Base-by-base conservation (phyloP, 495 filamentous ascomycete species). In the Penicillium daleae region DNA sequence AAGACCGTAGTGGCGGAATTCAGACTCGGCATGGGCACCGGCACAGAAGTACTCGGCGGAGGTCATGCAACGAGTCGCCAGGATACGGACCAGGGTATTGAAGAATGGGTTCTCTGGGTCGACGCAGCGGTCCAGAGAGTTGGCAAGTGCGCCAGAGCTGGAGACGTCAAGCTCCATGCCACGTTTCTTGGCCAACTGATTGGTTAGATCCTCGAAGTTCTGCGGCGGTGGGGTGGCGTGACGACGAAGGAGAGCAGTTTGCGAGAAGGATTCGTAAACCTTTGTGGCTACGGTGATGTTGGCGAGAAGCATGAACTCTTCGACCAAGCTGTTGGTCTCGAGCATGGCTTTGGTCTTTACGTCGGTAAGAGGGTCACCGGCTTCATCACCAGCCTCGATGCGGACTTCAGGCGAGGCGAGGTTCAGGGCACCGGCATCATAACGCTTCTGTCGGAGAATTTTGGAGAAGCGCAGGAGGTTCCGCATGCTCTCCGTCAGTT, bases 221-320 rank as follows among this genome's bases (percentile, higher is more conserved):
- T 91, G 91, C 58, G 91, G 92, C 4, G 96, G 95, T 1, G 95
- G 95, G 13, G 94, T 89, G 33, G 86, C 91, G 81, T 99, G 95
- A 33, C 95, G 87, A 54, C 95, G 90, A 9, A 99, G 86, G 71
- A 99, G 86, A 42, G 96, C 96, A 2, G 93, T 98, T 74, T 97
- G 93, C 0, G 95, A 93, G 80, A 97, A 98, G 13, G 92, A 86
- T 55, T 88, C 82, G 78, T 94, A 91, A 66, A 96, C 92, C 70
- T 91, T 96, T 40, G 85, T 79, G 7, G 93, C 95, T 26, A 99
- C 95, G 62, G 87, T 91, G 71, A 91, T 97, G 76, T 98, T 99
- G 80, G 96, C 95, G 70, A 98, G 91, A 69, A 98, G 83, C 95
- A 99, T 99, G 82, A 99, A 98, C 68, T 99, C 95, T 70, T 99